Percentiles rank a stretch among this genome's conserved stretches.
Conservation (phyloP, 495 filamentous ascomycete species). For the Xylaria grammica region DNA sequence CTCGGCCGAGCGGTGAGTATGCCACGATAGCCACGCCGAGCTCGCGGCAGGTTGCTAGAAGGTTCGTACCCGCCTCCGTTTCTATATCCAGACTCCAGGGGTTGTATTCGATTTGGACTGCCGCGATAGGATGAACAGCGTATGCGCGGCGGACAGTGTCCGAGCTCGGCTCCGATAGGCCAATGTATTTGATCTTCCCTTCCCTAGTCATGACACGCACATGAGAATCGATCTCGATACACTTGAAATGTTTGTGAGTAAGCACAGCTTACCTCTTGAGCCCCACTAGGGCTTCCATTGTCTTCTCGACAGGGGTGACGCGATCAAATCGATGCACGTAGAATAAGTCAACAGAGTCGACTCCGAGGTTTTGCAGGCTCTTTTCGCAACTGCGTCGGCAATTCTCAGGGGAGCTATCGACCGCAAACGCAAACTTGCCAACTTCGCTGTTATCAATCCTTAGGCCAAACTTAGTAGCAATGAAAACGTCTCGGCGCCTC, state of each 20-base stretch:
- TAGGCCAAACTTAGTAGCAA: conserved; percentile 38
- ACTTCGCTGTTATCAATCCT: background rate
- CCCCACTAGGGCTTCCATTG: conserved; percentile 53
- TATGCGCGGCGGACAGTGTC: conserved; percentile 68
- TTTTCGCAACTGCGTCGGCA: conserved; percentile 1
- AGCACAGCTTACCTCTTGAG: conserved; percentile 50
- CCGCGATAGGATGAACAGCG: conserved; percentile 65
- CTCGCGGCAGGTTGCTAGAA: conserved; percentile 63
- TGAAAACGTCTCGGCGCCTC: conserved; percentile 57
- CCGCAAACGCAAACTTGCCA: background rate
- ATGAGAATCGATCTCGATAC: background rate
- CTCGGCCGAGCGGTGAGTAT: conserved; percentile 45
- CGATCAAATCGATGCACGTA: conserved; percentile 39
- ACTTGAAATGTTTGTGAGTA: background rate
- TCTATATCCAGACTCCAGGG: conserved; percentile 60
- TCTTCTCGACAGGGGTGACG: conserved; percentile 55
- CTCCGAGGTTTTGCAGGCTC: background rate
- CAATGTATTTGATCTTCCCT: conserved; percentile 71
- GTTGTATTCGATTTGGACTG: conserved; percentile 75
- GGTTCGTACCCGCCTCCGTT: conserved; percentile 67
- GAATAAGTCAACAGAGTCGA: conserved; percentile 19
- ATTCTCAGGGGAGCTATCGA: conserved; percentile 7
- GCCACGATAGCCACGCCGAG: conserved; percentile 70
- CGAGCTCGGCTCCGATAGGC: conserved; percentile 67
- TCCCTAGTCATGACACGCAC: conserved; percentile 17